Conservation (phyloP, 441 rosid genomes). For the Brassica hybrid region DNA sequence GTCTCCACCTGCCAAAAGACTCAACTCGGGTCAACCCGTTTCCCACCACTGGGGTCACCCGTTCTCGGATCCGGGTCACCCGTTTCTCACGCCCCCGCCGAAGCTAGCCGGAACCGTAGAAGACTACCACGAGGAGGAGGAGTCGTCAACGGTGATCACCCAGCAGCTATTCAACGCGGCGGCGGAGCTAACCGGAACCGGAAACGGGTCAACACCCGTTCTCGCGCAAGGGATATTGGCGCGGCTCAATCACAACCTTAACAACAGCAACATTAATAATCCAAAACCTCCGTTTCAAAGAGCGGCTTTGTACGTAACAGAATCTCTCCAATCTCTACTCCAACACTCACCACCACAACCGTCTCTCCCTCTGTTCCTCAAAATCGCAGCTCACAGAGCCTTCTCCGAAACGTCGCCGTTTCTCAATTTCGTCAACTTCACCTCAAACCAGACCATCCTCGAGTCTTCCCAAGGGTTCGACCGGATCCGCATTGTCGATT, state of each 20-base stretch:
- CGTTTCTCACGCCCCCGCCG: slow-evolving; percentile 43
- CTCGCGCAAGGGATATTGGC: slow-evolving; percentile 99
- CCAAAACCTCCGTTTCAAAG: slow-evolving; percentile 61
- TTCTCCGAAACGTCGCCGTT: slow-evolving; percentile 69
- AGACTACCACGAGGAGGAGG: slow-evolving; percentile 15
- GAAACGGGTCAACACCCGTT: slow-evolving; percentile 28
- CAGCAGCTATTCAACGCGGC: slow-evolving; percentile 60
- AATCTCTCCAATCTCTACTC: slow-evolving; percentile 66
- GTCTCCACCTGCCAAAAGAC: slow-evolving; percentile 54
- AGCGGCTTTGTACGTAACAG: slow-evolving; percentile 79
- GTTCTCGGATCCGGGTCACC: slow-evolving; percentile 41
- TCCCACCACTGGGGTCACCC: slow-evolving; percentile 20
- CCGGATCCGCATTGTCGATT: slow-evolving; percentile 59
- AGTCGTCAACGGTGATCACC: slow-evolving; percentile 15
- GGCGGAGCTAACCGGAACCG: slow-evolving; percentile 62
- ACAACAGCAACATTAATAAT: slow-evolving; percentile 8
- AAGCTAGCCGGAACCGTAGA: slow-evolving; percentile 42
- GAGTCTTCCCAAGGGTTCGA: slow-evolving; percentile 50
- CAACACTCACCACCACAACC: slow-evolving; percentile 47
- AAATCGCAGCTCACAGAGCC: slow-evolving; percentile 59
- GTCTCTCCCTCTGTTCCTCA: slow-evolving; percentile 44
- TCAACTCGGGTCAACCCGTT: slow-evolving; percentile 44
- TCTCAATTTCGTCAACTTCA: slow-evolving; percentile 63
- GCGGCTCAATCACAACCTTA: slow-evolving; percentile 99
- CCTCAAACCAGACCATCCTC: slow-evolving; percentile 66